phyloP scores from a whole-genome alignment of 2,329 filamentous ascomycete species.

The Fusarium zealandicum region DNA sequence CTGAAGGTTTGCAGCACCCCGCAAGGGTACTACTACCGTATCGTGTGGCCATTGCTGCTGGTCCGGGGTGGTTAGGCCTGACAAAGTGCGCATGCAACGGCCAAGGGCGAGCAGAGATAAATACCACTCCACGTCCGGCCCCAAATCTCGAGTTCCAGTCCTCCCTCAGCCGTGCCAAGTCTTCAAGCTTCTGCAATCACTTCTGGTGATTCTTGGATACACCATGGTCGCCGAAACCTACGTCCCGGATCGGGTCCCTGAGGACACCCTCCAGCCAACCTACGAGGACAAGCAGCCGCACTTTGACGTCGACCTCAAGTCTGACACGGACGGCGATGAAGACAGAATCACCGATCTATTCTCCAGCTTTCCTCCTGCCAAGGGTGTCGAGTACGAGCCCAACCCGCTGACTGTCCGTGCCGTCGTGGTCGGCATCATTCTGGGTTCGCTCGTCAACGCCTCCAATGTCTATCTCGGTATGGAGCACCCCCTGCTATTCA shows the following conservation, averaged over 20 bases:
- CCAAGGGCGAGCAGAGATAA: constrained; percentile 18
- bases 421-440: constrained; percentile 60
- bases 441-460: constrained; percentile 66
- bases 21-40: neutral
- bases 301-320: constrained; percentile 40
- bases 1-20: too few species aligned
- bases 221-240: constrained; percentile 32
- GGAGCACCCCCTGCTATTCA: neutral
- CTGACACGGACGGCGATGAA: constrained; percentile 37
- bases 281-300: constrained; percentile 38
- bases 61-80: too few species aligned
- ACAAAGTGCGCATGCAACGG: constrained; percentile 1
- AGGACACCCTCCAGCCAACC: constrained; percentile 23
- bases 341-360: constrained; percentile 48
- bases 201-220: neutral
- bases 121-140: constrained; percentile 9
- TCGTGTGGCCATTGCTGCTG: too few species aligned
- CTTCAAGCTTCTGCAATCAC: constrained; percentile 5
- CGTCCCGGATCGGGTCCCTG: constrained; percentile 25
- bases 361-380: constrained; percentile 51
- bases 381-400: constrained; percentile 52
- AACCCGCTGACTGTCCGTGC: constrained; percentile 63
- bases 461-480: constrained; percentile 68
- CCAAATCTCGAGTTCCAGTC: neutral
- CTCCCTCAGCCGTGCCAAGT: constrained; percentile 7